A percentile compares a stretch with the other conserved stretches of the same genome.
Evolutionary conservation across 345 rosid species (phyloP).

Genomic region (Anacardium occidentale): DNA sequence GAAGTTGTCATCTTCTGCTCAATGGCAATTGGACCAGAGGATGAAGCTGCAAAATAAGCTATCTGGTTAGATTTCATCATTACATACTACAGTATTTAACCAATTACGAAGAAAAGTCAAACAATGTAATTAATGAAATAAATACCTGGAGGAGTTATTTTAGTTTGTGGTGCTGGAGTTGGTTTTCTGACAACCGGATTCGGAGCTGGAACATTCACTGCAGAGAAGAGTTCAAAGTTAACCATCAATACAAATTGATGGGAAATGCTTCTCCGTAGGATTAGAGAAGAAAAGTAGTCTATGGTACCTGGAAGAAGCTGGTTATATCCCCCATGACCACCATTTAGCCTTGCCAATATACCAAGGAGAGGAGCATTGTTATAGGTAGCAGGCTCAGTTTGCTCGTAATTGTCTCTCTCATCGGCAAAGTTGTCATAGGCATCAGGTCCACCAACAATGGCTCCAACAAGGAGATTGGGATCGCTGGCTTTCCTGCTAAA

Average conservation of each 20-base stretch:
- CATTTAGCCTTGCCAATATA: conserved; percentile 71
- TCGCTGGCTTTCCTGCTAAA: conserved; percentile 69
- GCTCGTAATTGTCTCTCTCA: conserved; percentile 87
- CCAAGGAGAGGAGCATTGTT: conserved; percentile 97
- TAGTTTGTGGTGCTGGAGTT: conserved; percentile 44
- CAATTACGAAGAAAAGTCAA: background rate
- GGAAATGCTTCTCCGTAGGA: background rate
- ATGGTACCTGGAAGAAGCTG: conserved; percentile 88
- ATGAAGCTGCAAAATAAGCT: conserved; percentile 40
- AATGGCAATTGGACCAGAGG: conserved; percentile 59
- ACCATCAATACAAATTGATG: conserved; percentile 10
- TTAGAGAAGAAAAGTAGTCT: background rate
- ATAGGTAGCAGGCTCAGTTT: conserved; percentile 98
- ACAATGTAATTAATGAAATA: background rate
- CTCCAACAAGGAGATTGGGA: conserved; percentile 90
- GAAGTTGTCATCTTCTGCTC: conserved; percentile 73
- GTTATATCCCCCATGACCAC: conserved; percentile 66
- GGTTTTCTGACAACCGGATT: conserved; percentile 37
- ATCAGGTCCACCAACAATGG: conserved; percentile 95
- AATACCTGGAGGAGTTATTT: conserved; percentile 66
- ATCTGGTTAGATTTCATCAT: background rate
- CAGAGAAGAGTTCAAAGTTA: conserved; percentile 11
- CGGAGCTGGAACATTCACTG: conserved; percentile 59
- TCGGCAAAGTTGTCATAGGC: conserved; percentile 94
- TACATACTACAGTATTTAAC: background rate